Conservation (phyloP, 2,329 filamentous ascomycete genomes). For the Microsporum canis region DNA sequence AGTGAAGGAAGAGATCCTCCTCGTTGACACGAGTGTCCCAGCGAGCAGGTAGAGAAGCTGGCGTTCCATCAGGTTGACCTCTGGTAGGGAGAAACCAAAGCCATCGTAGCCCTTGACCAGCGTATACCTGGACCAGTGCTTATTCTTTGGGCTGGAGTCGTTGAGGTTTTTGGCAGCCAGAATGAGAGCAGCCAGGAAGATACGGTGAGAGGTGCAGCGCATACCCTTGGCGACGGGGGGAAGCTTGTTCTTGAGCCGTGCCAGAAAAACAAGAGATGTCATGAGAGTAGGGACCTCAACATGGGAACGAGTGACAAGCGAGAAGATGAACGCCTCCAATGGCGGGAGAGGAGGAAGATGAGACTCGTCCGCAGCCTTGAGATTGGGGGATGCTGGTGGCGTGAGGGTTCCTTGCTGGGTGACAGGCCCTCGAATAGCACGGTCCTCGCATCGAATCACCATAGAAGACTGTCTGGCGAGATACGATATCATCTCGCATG, state of each 20-base stretch:
- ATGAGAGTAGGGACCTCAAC: conserved; percentile 96
- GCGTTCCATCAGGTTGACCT: conserved; percentile 99
- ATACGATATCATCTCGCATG: conserved; percentile 38
- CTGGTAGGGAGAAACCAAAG: conserved; percentile 86
- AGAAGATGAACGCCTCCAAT: conserved; percentile 81
- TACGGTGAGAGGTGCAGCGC: conserved; percentile 90
- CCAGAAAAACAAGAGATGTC: conserved; percentile 90
- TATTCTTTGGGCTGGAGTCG: conserved; percentile 98
- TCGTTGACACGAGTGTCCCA: conserved; percentile 84
- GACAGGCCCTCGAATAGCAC: conserved; percentile 35
- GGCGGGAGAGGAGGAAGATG: conserved; percentile 53
- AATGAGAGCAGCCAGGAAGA: conserved; percentile 63
- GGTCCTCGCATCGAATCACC: conserved; percentile 40
- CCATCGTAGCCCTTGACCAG: conserved; percentile 58
- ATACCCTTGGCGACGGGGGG: conserved; percentile 93
- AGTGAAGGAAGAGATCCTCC: conserved; percentile 73
- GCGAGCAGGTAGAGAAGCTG: conserved; percentile 83
- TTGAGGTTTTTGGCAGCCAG: conserved; percentile 93
- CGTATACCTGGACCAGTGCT: conserved; percentile 97
- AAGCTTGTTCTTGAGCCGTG: conserved; percentile 68
- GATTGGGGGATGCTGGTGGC: conserved; percentile 48
- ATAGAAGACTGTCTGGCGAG: conserved; percentile 36
- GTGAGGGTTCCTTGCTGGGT: conserved; percentile 32
- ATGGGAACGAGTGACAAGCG: conserved; percentile 82
- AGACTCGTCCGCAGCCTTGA: conserved; percentile 32